Conservation (phyloP, 306 rosid genomes). For the Lablab purpureus region DNA sequence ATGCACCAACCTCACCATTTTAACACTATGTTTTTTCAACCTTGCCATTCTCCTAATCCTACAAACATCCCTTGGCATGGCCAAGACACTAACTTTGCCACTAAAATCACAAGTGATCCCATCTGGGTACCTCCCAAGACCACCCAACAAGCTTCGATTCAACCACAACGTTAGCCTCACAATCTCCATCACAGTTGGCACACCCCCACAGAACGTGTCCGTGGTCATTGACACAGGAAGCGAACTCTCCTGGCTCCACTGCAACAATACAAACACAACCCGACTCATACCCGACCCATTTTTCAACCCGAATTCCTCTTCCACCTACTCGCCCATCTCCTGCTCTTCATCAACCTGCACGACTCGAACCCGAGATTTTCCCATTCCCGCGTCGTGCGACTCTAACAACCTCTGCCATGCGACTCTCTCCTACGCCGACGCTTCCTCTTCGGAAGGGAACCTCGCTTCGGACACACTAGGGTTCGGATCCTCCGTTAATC, state of each 20-base stretch:
- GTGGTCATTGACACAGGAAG: conserved; percentile 91
- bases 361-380: conserved; percentile 70
- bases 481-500: conserved; percentile 55
- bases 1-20: conserved; percentile 28
- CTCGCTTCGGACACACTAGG: conserved; percentile 77
- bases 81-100: conserved; percentile 58
- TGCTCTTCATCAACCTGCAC: conserved; percentile 82
- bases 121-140: conserved; percentile 62
- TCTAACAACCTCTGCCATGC: conserved; percentile 83
- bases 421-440: conserved; percentile 82
- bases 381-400: conserved; percentile 89
- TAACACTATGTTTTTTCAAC: conserved; percentile 46
- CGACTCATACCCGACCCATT: conserved; percentile 21
- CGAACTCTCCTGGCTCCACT: conserved; percentile 89
- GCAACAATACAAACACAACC: conserved; percentile 54
- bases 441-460: conserved; percentile 80
- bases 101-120: conserved; percentile 75
- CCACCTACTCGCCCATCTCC: conserved; percentile 59
- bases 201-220: conserved; percentile 87
- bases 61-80: conserved; percentile 5
- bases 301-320: conserved; percentile 61
- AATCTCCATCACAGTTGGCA: conserved; percentile 71
- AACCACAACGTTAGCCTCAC: conserved; percentile 81
- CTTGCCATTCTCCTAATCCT: conserved; percentile 41
- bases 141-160: conserved; percentile 78